Base-by-base conservation (phyloP, 495 filamentous ascomycete species). In the Bacidia rubella region DNA sequence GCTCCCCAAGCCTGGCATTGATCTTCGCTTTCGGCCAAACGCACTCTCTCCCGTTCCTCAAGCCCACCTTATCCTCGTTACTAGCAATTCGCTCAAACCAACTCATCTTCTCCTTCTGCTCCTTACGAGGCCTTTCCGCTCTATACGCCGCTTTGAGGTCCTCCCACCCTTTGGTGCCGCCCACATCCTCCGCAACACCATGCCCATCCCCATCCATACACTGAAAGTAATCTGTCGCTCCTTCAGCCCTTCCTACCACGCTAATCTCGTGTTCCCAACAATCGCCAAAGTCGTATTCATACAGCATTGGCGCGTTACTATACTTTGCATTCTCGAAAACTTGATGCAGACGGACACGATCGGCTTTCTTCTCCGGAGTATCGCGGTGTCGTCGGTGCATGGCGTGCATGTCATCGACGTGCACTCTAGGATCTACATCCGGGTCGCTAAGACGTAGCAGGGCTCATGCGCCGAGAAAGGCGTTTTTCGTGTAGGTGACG, bases 281-380 rank as follows among this genome's bases (percentile, higher is more conserved):
- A 52, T 64, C 63, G 25, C 65, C 62, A 52, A 65, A 63, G 59
- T 66, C 61, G 54, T 67, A 61, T 17, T 55, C 54, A 48, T 64
- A 65, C 25, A 57, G 47, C 15, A 59, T 47, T 38, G 49, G 49
- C 48, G 29, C 48, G 56, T 60, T 52, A 48, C 59, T 54, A 27
- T 57, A 62, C 24, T 49, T 11, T 1, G 43, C 24, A 27, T 63
- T 40, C 10, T 63, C 58, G 44, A 63, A 57, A 12, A 66, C 17
- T 51, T 59, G 49, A 24, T 23, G 54, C 29, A 60, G 44, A 1
- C 29, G 7, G 20, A 55, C 21, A 39, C 50, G 21, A n/a, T 42
- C 3, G 54, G 41, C 49, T 2, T 29, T 32, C 54, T 60, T 64
- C 54, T 64, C 60, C 20, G 48, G 46, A 35, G 53, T 52, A 15